Evolutionary conservation across 306 rosid genomes (phyloP).

Genomic region (Prunus mume): DNA sequence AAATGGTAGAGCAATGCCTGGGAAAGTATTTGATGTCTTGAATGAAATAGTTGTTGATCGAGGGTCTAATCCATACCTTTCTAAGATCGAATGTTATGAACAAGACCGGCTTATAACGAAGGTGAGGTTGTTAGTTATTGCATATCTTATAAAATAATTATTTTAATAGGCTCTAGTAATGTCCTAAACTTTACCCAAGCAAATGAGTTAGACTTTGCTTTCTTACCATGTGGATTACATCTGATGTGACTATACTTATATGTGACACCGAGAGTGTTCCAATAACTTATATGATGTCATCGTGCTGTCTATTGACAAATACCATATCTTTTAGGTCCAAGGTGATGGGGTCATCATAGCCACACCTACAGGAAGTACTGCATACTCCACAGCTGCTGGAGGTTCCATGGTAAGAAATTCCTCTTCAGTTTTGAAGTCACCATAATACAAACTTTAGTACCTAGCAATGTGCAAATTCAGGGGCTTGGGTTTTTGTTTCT

Average conservation of each 20-base stretch:
- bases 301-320: slow-evolving; percentile 16
- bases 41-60: slow-evolving; percentile 94
- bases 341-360: slow-evolving; percentile 98
- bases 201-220: neutral
- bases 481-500: neutral
- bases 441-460: neutral
- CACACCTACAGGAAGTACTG: slow-evolving; percentile 99
- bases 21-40: slow-evolving; percentile 87
- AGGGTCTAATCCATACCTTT: slow-evolving; percentile 98
- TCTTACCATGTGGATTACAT: slow-evolving; percentile 17
- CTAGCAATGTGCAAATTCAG: neutral
- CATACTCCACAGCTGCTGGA: slow-evolving; percentile 98
- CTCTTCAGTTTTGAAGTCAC: neutral
- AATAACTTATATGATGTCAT: slow-evolving; percentile 13
- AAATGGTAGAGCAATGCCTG: slow-evolving; percentile 86
- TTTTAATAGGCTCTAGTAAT: neutral
- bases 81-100: slow-evolving; percentile 94
- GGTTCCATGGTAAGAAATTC: slow-evolving; percentile 85
- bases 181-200: neutral
- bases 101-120: slow-evolving; percentile 92
- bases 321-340: slow-evolving; percentile 67
- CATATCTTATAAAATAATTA: slow-evolving; percentile 7
- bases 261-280: neutral
- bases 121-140: slow-evolving; percentile 41
- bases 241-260: slow-evolving; percentile 6